Conservation (phyloP, 2,329 filamentous ascomycete genomes). For the Leptographium galeiforme region DNA sequence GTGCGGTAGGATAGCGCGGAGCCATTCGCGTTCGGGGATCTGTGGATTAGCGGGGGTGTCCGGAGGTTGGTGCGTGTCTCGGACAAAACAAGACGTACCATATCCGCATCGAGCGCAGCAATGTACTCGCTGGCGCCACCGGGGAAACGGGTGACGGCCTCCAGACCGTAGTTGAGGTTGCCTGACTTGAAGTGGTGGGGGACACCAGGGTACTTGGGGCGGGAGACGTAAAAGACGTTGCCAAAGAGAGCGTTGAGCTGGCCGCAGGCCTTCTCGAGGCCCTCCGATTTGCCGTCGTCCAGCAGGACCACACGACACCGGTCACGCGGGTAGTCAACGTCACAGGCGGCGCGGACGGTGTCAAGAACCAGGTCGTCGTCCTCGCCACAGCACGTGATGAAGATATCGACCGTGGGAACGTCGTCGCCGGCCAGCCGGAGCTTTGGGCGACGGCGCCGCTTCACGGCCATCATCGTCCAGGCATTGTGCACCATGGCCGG, state of each 20-base stretch:
- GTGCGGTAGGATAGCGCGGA: conserved; percentile 46
- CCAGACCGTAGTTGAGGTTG: conserved; percentile 48
- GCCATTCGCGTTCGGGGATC: conserved; percentile 48
- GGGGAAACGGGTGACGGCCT: conserved; percentile 33
- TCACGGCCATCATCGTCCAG: conserved; percentile 13
- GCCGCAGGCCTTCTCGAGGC: conserved; percentile 22
- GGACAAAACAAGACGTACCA: conserved; percentile 24
- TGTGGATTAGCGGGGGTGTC: conserved; percentile 7
- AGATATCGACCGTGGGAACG: conserved; percentile 41
- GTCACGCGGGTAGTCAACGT: conserved; percentile 38
- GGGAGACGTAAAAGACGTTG: conserved; percentile 40
- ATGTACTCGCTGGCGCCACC: conserved; percentile 44
- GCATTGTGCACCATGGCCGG: conserved; percentile 12
- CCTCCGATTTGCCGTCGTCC: conserved; percentile 37
- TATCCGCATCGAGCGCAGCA: conserved; percentile 53
- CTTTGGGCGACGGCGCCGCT: conserved; percentile 31
- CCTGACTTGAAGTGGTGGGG: conserved; percentile 50
- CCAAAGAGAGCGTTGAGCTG: conserved; percentile 27
- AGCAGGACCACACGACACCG: conserved; percentile 40
- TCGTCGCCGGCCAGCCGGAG: conserved; percentile 34
- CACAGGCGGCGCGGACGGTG: conserved; percentile 40
- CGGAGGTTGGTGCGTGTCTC: not conserved
- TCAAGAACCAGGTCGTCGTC: conserved; percentile 41
- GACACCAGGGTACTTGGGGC: conserved; percentile 31
- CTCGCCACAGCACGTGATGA: conserved; percentile 45